These are phyloP conservation scores for Botrytis squamosa DNA, from an alignment of 2,329 filamentous ascomycete genomes.

Conservation along the genomic window DNA sequence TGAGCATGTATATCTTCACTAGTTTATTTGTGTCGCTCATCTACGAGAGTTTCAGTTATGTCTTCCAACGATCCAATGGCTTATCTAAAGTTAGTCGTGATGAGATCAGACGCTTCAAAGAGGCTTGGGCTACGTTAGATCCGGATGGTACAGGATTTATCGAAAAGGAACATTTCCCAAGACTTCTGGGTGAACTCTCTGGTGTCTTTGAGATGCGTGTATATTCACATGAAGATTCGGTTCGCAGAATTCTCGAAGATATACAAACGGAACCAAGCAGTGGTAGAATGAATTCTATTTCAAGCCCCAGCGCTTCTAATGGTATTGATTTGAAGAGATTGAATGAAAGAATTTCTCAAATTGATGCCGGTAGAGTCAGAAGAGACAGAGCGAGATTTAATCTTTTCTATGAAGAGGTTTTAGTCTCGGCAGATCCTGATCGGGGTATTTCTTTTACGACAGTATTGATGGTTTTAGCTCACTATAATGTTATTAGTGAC, in stretches of 20 bases:
- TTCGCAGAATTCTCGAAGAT: slow-evolving; percentile 82
- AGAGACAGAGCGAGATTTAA: slow-evolving; percentile 78
- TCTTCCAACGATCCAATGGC: slow-evolving; percentile 95
- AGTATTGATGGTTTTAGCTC: slow-evolving; percentile 91
- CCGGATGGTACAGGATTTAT: slow-evolving; percentile 90
- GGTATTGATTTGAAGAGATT: slow-evolving; percentile 72
- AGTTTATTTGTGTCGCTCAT: slow-evolving; percentile 98
- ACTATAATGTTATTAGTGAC: slow-evolving; percentile 98
- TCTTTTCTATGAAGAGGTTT: slow-evolving; percentile 94
- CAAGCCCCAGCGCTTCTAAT: slow-evolving; percentile 50
- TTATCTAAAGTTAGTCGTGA: slow-evolving; percentile 86
- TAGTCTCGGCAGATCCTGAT: slow-evolving; percentile 88
- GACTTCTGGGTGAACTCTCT: slow-evolving; percentile 85
- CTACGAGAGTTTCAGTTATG: slow-evolving; percentile 98
- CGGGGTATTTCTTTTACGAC: slow-evolving; percentile 88
- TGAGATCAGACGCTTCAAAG: slow-evolving; percentile 94
- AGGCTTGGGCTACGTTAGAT: slow-evolving; percentile 96
- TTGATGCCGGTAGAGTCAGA: slow-evolving; percentile 75
- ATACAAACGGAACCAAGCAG: slow-evolving; percentile 49
- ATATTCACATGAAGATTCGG: slow-evolving; percentile 86
- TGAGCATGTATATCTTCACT: slow-evolving; percentile 99
- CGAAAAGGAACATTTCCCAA: slow-evolving; percentile 82
- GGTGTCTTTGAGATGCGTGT: slow-evolving; percentile 97
- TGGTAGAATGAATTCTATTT: slow-evolving; percentile 52
- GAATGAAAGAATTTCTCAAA: slow-evolving; percentile 66